Evolutionary conservation across 345 rosid genomes (phyloP).

Genomic region (Citrus australasica): DNA sequence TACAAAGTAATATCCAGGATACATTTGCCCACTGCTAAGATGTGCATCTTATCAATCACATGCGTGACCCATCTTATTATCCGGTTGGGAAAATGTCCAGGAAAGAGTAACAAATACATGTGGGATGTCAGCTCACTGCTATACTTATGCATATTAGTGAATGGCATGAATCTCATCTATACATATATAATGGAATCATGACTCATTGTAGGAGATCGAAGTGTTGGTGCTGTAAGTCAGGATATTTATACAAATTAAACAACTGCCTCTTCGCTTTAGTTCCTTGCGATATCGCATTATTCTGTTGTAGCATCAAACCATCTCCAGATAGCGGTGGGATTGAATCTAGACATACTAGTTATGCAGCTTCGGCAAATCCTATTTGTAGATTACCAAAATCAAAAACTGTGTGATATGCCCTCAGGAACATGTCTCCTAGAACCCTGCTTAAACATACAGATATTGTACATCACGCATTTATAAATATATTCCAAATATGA

Average conservation of each 20-base stretch:
- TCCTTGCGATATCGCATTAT: not conserved
- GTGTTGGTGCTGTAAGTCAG: not conserved
- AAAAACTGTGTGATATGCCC: slow-evolving; percentile 57
- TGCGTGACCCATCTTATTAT: too few species aligned
- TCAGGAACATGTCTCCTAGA: slow-evolving; percentile 52
- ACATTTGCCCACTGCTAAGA: too few species aligned
- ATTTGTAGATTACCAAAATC: slow-evolving; percentile 46
- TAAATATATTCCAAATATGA: not conserved
- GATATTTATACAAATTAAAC: not conserved
- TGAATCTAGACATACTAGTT: not conserved
- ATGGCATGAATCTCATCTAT: not conserved
- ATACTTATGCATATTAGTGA: not conserved
- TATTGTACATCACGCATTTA: not conserved
- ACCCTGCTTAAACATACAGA: slow-evolving; percentile 33
- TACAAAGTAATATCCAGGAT: too few species aligned
- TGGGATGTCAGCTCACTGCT: not conserved
- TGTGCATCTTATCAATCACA: too few species aligned
- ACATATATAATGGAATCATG: not conserved
- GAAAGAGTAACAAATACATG: too few species aligned
- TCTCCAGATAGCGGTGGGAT: not conserved
- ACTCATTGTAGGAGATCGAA: not conserved
- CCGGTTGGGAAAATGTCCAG: too few species aligned
- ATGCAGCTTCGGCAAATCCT: slow-evolving; percentile 54
- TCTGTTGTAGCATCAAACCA: not conserved
- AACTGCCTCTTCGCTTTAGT: not conserved